Base-by-base conservation (phyloP, 2,329 filamentous ascomycete species). In the Lecanicillium sp. region DNA sequence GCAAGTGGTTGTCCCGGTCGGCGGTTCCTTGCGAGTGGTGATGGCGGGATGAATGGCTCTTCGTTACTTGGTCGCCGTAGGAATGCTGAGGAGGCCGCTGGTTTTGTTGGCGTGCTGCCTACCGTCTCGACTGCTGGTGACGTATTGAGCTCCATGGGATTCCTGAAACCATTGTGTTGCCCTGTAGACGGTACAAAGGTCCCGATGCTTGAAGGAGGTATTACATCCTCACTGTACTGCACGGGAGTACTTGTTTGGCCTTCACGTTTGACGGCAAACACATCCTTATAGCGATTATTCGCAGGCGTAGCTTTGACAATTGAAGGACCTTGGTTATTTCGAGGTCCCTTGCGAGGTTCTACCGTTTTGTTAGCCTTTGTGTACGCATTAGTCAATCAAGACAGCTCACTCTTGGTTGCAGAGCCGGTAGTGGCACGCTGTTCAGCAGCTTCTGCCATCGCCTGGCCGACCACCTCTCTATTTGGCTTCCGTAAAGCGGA, bases 401-500 rank as follows among this genome's bases (percentile, higher is more conserved):
- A 29, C n/a, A 39, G 58, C 69, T 58, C 61, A 78, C 75, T 79
- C 52, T 57, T 63, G 2, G 51, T 46, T 4, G 64, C 65, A 35
- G 69, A 53, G 32, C 64, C 64, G 4, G 64, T 64, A 13, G 64
- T 65, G 5, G 67, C 63, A 38, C 79, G 73, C 48, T 72, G 73
- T 54, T 87, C 81, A 4, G 76, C 72, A 18, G 76, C 80, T 46
- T 85, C 82, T 4, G 73, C 76, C 41, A 84, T 68, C 28, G 77
- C 72, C 49, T 78, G 80, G 22, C 78, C 78, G 11, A 80, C 82
- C 29, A 83, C 67, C 16, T 76, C 72, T 33, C 85, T 75, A 51
- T 90, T 88, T 1, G 85, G 85, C 57, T 80, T 86, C 55, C 83
- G 80, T 30, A 90, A 57, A 9, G 79, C 73, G 5, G 74, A 75